Conservation (phyloP, 2,329 filamentous ascomycete genomes). For the Chaetomiaceae sp. region DNA sequence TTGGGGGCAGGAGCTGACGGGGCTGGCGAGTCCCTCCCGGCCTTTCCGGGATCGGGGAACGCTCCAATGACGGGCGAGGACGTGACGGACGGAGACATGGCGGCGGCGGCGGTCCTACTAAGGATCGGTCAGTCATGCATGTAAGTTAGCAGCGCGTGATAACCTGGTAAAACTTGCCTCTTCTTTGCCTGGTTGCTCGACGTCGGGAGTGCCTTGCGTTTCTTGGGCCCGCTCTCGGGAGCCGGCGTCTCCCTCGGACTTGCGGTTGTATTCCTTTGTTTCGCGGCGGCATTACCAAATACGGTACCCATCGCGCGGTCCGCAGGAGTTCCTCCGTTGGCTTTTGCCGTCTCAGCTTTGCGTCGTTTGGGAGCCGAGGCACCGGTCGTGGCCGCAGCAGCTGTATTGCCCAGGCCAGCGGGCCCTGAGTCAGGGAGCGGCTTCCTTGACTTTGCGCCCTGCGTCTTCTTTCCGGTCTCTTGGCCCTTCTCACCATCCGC, state of each 20-base stretch:
- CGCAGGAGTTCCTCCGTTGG: constrained; percentile 47
- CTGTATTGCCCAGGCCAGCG: constrained; percentile 63
- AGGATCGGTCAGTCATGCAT: constrained; percentile 13
- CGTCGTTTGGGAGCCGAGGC: constrained; percentile 63
- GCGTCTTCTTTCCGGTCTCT: constrained; percentile 53
- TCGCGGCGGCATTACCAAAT: constrained; percentile 46
- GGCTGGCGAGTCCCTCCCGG: constrained; percentile 53
- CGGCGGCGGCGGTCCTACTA: constrained; percentile 33
- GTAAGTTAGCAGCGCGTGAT: background rate
- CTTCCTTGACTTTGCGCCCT: constrained; percentile 60
- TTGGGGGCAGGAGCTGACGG: constrained; percentile 52
- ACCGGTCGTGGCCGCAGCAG: constrained; percentile 41
- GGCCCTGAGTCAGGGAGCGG: constrained; percentile 36
- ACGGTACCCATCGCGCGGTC: constrained; percentile 65
- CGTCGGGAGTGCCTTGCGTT: constrained; percentile 59
- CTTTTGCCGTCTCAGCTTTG: constrained; percentile 70
- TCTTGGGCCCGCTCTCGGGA: constrained; percentile 63
- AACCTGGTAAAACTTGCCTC: constrained; percentile 55
- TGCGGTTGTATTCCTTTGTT: constrained; percentile 55
- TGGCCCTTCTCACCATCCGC: constrained; percentile 48
- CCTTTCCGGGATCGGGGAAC: constrained; percentile 57
- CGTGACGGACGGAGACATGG: constrained; percentile 64
- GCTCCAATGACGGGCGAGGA: constrained; percentile 69
- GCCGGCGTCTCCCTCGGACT: constrained; percentile 67
- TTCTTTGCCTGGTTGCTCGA: constrained; percentile 72